Conservation (phyloP, 2,329 filamentous ascomycete species). For the Orbilia javanica region DNA sequence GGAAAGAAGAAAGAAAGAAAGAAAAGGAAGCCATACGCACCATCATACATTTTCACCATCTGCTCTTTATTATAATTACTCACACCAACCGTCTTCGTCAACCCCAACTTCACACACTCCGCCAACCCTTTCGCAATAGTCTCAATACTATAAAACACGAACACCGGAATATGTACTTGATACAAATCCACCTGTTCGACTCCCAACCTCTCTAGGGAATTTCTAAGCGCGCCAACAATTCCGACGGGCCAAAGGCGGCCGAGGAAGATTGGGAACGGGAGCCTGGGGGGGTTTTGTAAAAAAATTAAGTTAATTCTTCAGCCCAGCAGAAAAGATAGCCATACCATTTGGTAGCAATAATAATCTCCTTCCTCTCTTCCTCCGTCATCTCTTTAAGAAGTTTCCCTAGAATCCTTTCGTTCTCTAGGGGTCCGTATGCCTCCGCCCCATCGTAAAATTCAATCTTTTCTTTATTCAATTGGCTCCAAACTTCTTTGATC, state of each 20-base stretch:
- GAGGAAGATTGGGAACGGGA: conserved; percentile 66
- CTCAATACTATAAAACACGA: conserved; percentile 65
- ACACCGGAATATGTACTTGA: conserved; percentile 67
- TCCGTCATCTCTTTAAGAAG: conserved; percentile 65
- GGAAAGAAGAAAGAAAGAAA: too few relatives aligned
- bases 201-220: conserved; percentile 65
- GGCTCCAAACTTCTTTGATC: conserved; percentile 64
- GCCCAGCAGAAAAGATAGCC: too few relatives aligned
- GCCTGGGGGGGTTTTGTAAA: too few relatives aligned
- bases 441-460: conserved; percentile 68
- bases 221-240: conserved; percentile 64
- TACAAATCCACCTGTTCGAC: conserved; percentile 63
- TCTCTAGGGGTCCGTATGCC: conserved; percentile 66
- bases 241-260: conserved; percentile 64
- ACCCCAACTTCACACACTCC: conserved; percentile 66
- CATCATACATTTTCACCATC: conserved; percentile 66
- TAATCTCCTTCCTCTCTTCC: conserved; percentile 58
- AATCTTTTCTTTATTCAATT: conserved; percentile 64
- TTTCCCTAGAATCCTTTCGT: conserved; percentile 66
- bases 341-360: conserved; percentile 56
- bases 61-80: conserved; percentile 67
- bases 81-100: conserved; percentile 66
- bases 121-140: conserved; percentile 66
- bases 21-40: too few relatives aligned
- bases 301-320: too few relatives aligned